Conservation (phyloP, 208 protist genomes). For the Polymyxa betae region DNA sequence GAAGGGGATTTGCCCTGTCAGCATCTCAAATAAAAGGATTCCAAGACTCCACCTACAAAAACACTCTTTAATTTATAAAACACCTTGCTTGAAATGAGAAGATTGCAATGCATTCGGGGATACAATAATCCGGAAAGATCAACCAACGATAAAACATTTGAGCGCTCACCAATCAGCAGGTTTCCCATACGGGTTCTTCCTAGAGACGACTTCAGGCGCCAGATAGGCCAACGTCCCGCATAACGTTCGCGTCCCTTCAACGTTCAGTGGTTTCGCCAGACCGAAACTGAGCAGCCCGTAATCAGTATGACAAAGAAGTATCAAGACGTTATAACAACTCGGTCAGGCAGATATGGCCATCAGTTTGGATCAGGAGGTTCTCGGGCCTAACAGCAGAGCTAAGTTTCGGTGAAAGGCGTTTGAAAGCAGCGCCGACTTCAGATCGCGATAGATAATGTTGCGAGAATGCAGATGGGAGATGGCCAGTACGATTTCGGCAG, state of each 20-base stretch:
- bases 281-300: not conserved
- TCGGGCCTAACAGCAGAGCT: slow-evolving; percentile 53
- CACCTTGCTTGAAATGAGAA: too few species aligned
- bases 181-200: slow-evolving; percentile 22
- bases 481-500: slow-evolving; percentile 66
- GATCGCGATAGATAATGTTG: slow-evolving; percentile 67
- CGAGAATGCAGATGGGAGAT: slow-evolving; percentile 62
- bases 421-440: slow-evolving; percentile 60
- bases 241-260: slow-evolving; percentile 52
- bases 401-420: not conserved
- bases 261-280: not conserved
- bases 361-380: slow-evolving; percentile 63
- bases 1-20: slow-evolving; percentile 47
- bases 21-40: slow-evolving; percentile 53
- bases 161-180: slow-evolving; percentile 47
- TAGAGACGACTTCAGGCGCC: slow-evolving; percentile 63
- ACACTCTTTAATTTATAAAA: too few species aligned
- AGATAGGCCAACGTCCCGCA: slow-evolving; percentile 67
- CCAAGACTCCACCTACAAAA: slow-evolving; percentile 45
- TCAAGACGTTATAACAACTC: not conserved
- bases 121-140: not conserved
- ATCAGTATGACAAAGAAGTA: not conserved
- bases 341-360: slow-evolving; percentile 67
- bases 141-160: not conserved
- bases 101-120: too few species aligned